Conservation (phyloP, 768 basidiomycete species). For the Ramaria rubella region DNA sequence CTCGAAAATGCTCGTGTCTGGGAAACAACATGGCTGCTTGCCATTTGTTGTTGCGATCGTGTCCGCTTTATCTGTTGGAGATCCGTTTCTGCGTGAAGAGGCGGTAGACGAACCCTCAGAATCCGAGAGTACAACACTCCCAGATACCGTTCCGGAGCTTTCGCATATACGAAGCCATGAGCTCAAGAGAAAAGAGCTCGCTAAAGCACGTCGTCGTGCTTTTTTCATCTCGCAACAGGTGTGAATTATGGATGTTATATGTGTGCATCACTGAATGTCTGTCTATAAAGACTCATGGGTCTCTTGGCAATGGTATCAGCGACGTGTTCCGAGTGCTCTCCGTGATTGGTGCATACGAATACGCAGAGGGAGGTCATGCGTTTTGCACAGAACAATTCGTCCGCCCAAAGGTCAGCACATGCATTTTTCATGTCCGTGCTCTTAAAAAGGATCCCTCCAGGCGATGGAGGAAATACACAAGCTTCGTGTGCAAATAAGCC, state of each 20-base stretch:
- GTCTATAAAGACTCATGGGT: slow-evolving; percentile 57
- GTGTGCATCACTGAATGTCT: not conserved
- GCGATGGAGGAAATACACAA: slow-evolving; percentile 99
- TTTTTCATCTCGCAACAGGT: slow-evolving; percentile 84
- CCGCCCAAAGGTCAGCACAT: slow-evolving; percentile 61
- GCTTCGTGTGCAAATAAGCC: slow-evolving; percentile 79
- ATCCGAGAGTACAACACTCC: slow-evolving; percentile 35
- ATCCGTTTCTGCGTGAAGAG: slow-evolving; percentile 73
- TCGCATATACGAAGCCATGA: slow-evolving; percentile 42
- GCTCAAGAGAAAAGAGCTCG: slow-evolving; percentile 47
- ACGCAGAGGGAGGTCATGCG: slow-evolving; percentile 66
- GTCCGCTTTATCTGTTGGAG: slow-evolving; percentile 86
- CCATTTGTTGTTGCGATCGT: slow-evolving; percentile 91
- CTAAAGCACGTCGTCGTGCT: slow-evolving; percentile 57
- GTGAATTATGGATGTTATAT: slow-evolving; percentile 17
- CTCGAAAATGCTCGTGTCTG: slow-evolving; percentile 90
- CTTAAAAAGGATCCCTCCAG: slow-evolving; percentile 32
- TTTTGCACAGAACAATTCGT: slow-evolving; percentile 93
- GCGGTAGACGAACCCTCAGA: slow-evolving; percentile 36
- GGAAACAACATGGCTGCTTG: slow-evolving; percentile 80
- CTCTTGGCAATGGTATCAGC: slow-evolving; percentile 72
- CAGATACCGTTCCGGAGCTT: slow-evolving; percentile 31
- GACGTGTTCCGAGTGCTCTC: slow-evolving; percentile 86
- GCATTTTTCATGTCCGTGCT: not conserved
- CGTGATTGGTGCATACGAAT: slow-evolving; percentile 96